These are phyloP conservation scores for Vigna reflexopilosa DNA, from an alignment of 306 rosid species.

Conservation along the genomic window DNA sequence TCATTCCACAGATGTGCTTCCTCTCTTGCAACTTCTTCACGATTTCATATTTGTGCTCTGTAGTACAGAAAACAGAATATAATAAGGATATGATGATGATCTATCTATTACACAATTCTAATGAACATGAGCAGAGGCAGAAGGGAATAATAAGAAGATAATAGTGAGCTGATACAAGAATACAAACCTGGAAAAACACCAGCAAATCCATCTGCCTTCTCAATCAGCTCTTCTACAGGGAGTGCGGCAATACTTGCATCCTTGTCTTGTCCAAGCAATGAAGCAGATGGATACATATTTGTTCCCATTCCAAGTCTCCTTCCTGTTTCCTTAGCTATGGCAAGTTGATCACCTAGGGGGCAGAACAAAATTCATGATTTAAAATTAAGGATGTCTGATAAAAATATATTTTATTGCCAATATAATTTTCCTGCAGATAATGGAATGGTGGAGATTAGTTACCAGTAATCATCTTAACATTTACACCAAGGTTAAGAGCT, in stretches of 20 bases:
- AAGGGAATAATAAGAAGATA: neutral
- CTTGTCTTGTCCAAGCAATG: slow-evolving; percentile 90
- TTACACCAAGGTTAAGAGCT: slow-evolving; percentile 95
- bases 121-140: neutral
- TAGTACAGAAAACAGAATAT: neutral
- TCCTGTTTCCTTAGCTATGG: slow-evolving; percentile 97
- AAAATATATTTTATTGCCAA: neutral
- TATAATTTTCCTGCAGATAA: neutral
- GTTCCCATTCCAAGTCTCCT: slow-evolving; percentile 99
- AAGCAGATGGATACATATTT: slow-evolving; percentile 95
- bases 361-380: slow-evolving; percentile 28
- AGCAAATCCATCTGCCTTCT: slow-evolving; percentile 97
- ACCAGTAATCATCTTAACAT: slow-evolving; percentile 99
- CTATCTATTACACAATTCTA: neutral
- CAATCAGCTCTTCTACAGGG: slow-evolving; percentile 91
- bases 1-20: slow-evolving; percentile 99
- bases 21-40: slow-evolving; percentile 96
- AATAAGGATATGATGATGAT: slow-evolving; percentile 1
- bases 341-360: slow-evolving; percentile 90
- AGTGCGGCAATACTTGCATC: slow-evolving; percentile 85
- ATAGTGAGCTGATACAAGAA: slow-evolving; percentile 9
- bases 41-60: slow-evolving; percentile 96
- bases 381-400: neutral
- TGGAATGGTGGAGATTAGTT: slow-evolving; percentile 17
- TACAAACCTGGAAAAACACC: slow-evolving; percentile 96